Evolutionary conservation across 2,329 filamentous ascomycete genomes (phyloP), one percentile per base, ranked within the genome.

Genomic region (Sclerotiophoma versabilis): DNA sequence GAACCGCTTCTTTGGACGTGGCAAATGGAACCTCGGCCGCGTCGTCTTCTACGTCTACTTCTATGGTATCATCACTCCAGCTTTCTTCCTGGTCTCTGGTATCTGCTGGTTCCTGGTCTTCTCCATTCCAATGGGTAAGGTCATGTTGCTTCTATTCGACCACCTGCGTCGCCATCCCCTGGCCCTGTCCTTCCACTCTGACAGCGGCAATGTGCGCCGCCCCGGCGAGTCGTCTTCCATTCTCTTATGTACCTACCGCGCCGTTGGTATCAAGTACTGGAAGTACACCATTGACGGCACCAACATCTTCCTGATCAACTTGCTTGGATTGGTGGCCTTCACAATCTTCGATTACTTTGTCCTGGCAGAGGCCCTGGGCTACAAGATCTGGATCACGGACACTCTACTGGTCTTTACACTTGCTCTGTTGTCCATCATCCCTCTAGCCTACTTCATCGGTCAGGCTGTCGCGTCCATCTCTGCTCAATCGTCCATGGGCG

Each of bases 221-320:
- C 84, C 86, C 7, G 87, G 88, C 39, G 86, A 87, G 14, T 87
- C 89, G 17, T 89, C 92, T 38, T 93, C 93, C 10, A 93, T 99
- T 57, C 81, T 99, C 15, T 83, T 99, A 27, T 99, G 95, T 82
- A 99, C 95, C 5, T 99, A 99, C 77, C 90, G 96, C 54, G 95
- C 95, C 36, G 93, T 96, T 11, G 95, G 95, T 11, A 82, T 87
- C 63, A 93, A 93, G 75, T 99, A 99, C 80, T 99, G 96, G 93
- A 99, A 99, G 78, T 99, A 99, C 77, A 99, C 95, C 4, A 83
- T 99, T 54, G 95, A 99, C 71, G 96, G 95, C 49, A 99, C 95
- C 57, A 99, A 99, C 77, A 96, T 99, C 71, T 98, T 99, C 78
- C 86, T 99, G 63, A 97, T 99, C 81, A 99, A 99, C 74, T 84